Conservation (phyloP, 2,329 filamentous ascomycete genomes). For the Neopestalotiopsis rosae region DNA sequence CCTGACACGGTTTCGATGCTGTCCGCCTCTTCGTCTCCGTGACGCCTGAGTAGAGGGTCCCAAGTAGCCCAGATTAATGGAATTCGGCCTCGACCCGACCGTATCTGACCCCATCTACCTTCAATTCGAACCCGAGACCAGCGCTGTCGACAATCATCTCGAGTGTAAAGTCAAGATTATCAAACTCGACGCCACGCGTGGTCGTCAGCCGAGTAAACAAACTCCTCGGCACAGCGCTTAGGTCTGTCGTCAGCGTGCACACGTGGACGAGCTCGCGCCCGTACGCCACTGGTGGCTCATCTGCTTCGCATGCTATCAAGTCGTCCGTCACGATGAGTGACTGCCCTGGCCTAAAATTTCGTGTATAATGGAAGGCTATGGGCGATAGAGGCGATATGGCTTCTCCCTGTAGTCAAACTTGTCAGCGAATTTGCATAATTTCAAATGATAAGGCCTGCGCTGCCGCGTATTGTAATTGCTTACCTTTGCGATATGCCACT, state of each 20-base stretch:
- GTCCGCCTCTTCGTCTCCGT: too few relatives aligned
- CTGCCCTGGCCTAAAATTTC: constrained; percentile 81
- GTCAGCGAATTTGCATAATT: background rate
- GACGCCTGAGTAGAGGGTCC: too few relatives aligned
- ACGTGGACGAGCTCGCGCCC: constrained; percentile 70
- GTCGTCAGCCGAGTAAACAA: constrained; percentile 79
- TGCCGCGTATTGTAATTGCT: constrained; percentile 27
- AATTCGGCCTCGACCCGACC: constrained; percentile 81
- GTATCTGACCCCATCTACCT: constrained; percentile 79
- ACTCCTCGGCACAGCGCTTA: constrained; percentile 75
- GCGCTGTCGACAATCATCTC: constrained; percentile 85
- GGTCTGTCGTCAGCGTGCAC: constrained; percentile 80
- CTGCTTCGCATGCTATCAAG: constrained; percentile 75
- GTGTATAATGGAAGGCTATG: constrained; percentile 84
- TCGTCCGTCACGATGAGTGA: constrained; percentile 81
- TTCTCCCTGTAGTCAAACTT: constrained; percentile 59
- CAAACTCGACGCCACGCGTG: constrained; percentile 80
- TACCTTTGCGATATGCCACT: constrained; percentile 84
- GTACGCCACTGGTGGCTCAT: constrained; percentile 67
- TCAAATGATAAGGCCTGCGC: background rate
- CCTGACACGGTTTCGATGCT: too few relatives aligned
- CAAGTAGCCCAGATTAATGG: too few relatives aligned
- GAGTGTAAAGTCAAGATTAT: constrained; percentile 81
- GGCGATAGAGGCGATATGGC: constrained; percentile 75
- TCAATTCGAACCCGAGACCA: constrained; percentile 76